Percentiles rank a stretch among this genome's conserved stretches.
Conservation (phyloP, 2,329 filamentous ascomycete genomes). For the Magnaporthiopsis incrustans region DNA sequence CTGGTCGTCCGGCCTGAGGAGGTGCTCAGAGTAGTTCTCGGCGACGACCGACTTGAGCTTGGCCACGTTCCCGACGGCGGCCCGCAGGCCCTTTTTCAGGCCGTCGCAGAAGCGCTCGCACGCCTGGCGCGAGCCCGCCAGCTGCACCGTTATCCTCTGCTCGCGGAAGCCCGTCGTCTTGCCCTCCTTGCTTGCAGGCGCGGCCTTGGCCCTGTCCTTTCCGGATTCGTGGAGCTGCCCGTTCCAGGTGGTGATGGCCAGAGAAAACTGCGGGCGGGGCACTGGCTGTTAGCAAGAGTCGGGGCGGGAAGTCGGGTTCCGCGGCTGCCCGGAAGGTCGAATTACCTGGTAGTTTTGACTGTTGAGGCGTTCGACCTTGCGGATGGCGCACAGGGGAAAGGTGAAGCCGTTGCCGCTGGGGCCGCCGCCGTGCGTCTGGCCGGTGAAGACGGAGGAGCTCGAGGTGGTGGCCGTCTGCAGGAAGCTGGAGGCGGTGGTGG, state of each 20-base stretch:
- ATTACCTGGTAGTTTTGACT: constrained; percentile 74
- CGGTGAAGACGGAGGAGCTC: constrained; percentile 77
- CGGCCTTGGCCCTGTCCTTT: constrained; percentile 35
- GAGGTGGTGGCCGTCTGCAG: constrained; percentile 68
- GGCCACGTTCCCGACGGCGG: constrained; percentile 79
- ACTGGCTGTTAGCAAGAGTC: constrained; percentile 1
- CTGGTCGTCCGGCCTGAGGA: constrained; percentile 55
- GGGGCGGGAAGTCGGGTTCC: neutral
- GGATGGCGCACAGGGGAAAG: constrained; percentile 82
- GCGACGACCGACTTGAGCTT: constrained; percentile 72
- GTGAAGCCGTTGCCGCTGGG: constrained; percentile 95
- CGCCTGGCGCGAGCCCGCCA: constrained; percentile 78
- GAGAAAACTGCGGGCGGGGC: constrained; percentile 56
- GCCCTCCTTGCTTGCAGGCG: constrained; percentile 21
- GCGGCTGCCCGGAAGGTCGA: neutral
- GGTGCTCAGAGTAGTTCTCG: constrained; percentile 88
- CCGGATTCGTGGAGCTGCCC: constrained; percentile 49
- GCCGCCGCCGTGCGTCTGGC: constrained; percentile 85
- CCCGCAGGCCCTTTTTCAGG: constrained; percentile 79
- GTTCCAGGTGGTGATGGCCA: constrained; percentile 96
- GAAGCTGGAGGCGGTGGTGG: constrained; percentile 85
- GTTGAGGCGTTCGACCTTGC: constrained; percentile 85
- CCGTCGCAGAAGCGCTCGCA: constrained; percentile 97
- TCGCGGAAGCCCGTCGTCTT: constrained; percentile 43
- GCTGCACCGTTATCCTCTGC: constrained; percentile 85